A percentile compares a stretch with the other conserved stretches of the same genome.
Evolutionary conservation across 176 grass and related monocot species (phyloP).

Genomic region (Microstegium vimineum): DNA sequence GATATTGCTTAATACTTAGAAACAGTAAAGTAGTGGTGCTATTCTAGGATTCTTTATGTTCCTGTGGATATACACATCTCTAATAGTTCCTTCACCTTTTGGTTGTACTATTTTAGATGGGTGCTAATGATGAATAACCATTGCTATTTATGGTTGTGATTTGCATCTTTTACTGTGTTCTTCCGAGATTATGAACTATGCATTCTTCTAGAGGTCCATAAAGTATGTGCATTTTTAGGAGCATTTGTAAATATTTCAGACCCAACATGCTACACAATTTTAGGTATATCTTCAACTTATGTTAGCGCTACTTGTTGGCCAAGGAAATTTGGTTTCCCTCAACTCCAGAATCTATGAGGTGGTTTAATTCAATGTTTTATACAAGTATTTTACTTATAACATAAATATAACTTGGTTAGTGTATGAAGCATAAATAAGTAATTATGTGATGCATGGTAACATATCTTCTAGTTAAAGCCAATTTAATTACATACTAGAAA

Average conservation of each 20-base stretch:
- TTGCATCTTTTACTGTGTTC: not conserved
- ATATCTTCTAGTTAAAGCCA: not conserved
- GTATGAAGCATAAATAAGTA: not conserved
- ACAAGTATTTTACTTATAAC: not conserved
- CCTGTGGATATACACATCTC: too few species aligned
- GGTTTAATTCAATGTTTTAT: not conserved
- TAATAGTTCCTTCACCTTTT: not conserved
- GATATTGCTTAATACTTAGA: not conserved
- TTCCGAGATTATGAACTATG: not conserved
- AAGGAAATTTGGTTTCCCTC: not conserved
- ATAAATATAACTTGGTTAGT: slow-evolving; percentile 8
- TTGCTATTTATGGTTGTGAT: slow-evolving; percentile 14
- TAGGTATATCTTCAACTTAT: not conserved
- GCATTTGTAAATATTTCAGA: not conserved
- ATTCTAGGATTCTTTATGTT: not conserved
- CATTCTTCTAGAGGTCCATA: not conserved
- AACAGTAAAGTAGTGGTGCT: not conserved
- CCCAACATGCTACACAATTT: too few species aligned
- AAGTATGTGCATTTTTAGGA: slow-evolving; percentile 6
- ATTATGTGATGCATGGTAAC: not conserved
- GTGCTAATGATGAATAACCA: slow-evolving; percentile 10
- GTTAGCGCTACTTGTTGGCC: slow-evolving; percentile 1
- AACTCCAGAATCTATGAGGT: not conserved
- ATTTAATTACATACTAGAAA: not conserved
- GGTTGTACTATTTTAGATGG: not conserved